Conservation (phyloP, 495 filamentous ascomycete species). For the Hyphodiscus hymeniophilus region DNA sequence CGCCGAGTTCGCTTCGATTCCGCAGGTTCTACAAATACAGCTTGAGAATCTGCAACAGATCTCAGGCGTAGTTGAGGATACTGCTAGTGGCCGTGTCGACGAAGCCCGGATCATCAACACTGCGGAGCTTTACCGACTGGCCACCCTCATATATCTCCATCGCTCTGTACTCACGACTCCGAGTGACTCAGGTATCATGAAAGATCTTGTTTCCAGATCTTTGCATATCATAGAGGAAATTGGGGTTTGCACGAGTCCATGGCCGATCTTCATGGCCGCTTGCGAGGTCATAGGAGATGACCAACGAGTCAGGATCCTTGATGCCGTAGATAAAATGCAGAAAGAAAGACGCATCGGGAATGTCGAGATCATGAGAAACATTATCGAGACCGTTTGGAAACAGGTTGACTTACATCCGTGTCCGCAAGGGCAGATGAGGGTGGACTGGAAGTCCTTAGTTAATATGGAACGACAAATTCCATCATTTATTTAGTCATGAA, state of each 20-base stretch:
- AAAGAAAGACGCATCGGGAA: neutral
- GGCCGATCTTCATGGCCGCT: neutral
- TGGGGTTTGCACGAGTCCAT: neutral
- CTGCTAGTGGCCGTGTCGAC: neutral
- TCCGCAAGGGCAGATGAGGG: neutral
- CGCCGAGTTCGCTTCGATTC: neutral
- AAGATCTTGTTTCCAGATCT: neutral
- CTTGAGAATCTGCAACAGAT: neutral
- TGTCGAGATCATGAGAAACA: neutral
- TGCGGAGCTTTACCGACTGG: neutral
- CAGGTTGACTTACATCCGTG: neutral
- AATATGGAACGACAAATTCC: conserved; percentile 13
- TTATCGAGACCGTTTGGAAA: neutral
- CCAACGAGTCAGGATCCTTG: neutral
- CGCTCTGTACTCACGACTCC: neutral
- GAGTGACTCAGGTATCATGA: neutral
- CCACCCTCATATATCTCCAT: neutral
- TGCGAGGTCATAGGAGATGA: neutral
- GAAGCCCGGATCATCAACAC: neutral
- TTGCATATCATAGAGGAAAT: neutral
- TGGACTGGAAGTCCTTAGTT: neutral
- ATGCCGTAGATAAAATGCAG: neutral
- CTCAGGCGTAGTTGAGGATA: neutral
- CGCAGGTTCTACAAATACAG: neutral
- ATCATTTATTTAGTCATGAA: neutral